Conservation (phyloP, 2,329 filamentous ascomycete genomes). For the Botryotinia convoluta region DNA sequence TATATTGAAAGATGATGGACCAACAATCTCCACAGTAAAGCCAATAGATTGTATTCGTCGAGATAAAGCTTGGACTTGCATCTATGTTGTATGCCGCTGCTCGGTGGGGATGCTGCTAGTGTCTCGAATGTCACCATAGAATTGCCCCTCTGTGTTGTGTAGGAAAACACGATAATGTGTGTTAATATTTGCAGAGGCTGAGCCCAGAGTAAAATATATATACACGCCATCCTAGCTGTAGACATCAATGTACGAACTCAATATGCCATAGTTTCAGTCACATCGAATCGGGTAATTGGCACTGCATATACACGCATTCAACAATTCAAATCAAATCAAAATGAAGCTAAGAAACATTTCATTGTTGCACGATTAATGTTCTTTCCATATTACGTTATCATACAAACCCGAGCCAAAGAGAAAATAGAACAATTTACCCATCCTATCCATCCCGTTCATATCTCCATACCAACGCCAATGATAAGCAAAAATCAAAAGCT, state of each 20-base stretch:
- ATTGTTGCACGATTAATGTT: background rate
- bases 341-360: background rate
- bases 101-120: background rate
- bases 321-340: background rate
- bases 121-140: background rate
- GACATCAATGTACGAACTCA: no score
- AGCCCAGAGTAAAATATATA: background rate
- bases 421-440: background rate
- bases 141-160: background rate
- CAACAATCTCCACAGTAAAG: no score
- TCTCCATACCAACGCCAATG: background rate
- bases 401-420: conserved; percentile 5
- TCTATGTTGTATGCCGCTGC: background rate
- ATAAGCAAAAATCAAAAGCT: conserved; percentile 3
- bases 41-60: background rate
- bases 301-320: background rate
- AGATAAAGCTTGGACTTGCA: background rate
- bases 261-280: background rate
- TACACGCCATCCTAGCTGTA: no score
- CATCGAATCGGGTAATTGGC: background rate
- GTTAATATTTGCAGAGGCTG: background rate
- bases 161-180: background rate
- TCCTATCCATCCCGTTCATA: background rate
- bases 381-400: background rate
- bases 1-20: background rate